A percentile compares a stretch with the other conserved stretches of the same genome.
phyloP scores from a whole-genome alignment of 169 alveolate genomes.

The Plasmodium vinckei region DNA sequence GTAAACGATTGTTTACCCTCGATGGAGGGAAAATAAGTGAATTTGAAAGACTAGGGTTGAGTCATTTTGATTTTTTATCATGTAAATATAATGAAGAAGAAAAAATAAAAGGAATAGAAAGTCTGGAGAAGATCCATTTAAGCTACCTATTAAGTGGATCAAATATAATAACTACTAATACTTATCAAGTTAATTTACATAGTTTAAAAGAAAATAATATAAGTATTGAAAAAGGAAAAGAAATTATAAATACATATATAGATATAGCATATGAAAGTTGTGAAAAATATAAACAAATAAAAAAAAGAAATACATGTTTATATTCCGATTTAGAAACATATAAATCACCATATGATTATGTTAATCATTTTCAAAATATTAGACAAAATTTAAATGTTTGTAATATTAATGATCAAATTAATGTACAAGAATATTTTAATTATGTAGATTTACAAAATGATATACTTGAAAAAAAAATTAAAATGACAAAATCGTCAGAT shows the following conservation, averaged over 20 bases:
- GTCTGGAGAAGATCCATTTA: constrained; percentile 36
- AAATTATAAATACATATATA: constrained; percentile 33
- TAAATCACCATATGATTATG: constrained; percentile 23
- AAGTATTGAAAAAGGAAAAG: constrained; percentile 40
- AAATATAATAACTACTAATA: constrained; percentile 40
- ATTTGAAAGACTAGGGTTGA: constrained; percentile 20
- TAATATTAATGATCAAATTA: constrained; percentile 17
- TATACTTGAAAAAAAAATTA: not conserved
- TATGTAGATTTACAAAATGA: not conserved
- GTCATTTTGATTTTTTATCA: constrained; percentile 49
- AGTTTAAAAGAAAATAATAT: constrained; percentile 33
- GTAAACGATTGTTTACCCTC: constrained; percentile 20
- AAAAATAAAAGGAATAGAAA: constrained; percentile 13
- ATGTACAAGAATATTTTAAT: constrained; percentile 13
- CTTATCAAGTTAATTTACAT: constrained; percentile 53
- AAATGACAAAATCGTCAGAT: constrained; percentile 4
- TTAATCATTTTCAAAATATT: constrained; percentile 11
- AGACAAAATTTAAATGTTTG: constrained; percentile 14
- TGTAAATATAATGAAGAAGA: not conserved
- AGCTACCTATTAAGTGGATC: constrained; percentile 48
- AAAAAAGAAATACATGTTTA: not conserved
- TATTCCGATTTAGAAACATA: not conserved
- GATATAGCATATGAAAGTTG: constrained; percentile 48
- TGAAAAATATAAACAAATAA: constrained; percentile 29
- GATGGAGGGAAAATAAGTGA: constrained; percentile 67